phyloP scores from a whole-genome alignment of 208 protist genomes.

The Leishmania tropica region DNA sequence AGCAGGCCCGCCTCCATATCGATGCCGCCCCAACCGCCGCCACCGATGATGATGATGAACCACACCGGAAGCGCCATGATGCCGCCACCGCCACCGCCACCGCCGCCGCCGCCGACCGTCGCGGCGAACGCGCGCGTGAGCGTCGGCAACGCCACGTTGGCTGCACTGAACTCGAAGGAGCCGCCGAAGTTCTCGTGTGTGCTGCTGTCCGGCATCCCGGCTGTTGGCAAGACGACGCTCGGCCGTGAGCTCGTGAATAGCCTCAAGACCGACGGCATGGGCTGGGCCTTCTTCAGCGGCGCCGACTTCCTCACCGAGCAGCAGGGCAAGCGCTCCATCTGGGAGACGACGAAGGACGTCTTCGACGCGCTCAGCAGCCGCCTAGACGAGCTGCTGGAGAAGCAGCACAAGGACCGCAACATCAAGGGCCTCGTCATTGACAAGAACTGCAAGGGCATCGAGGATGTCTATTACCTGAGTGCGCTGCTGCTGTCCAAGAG shows the following conservation, averaged over 20 bases:
- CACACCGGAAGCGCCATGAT: not conserved
- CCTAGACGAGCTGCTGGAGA: constrained; percentile 76
- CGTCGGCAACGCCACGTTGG: constrained; percentile 79
- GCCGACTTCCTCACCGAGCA: constrained; percentile 65
- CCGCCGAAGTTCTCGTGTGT: constrained; percentile 89
- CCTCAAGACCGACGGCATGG: constrained; percentile 70
- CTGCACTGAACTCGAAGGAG: constrained; percentile 73
- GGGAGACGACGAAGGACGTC: constrained; percentile 80
- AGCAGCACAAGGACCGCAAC: constrained; percentile 58
- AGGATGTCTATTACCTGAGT: constrained; percentile 84
- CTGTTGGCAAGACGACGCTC: constrained; percentile 79
- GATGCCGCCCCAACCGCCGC: not conserved
- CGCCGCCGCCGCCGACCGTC: constrained; percentile 13
- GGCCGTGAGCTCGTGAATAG: constrained; percentile 77
- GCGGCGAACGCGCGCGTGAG: constrained; percentile 42
- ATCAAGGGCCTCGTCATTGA: constrained; percentile 88
- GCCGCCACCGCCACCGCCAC: not conserved
- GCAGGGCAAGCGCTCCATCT: constrained; percentile 52
- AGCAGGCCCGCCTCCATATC: not conserved
- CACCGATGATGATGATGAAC: constrained; percentile 6
- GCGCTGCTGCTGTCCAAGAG: constrained; percentile 70
- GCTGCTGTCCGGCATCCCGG: constrained; percentile 77
- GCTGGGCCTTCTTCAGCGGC: constrained; percentile 89
- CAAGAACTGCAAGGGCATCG: constrained; percentile 87
- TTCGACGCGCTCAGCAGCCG: constrained; percentile 79